phyloP scores from a whole-genome alignment of 495 filamentous ascomycete genomes.

The Lindgomyces ingoldianus region DNA sequence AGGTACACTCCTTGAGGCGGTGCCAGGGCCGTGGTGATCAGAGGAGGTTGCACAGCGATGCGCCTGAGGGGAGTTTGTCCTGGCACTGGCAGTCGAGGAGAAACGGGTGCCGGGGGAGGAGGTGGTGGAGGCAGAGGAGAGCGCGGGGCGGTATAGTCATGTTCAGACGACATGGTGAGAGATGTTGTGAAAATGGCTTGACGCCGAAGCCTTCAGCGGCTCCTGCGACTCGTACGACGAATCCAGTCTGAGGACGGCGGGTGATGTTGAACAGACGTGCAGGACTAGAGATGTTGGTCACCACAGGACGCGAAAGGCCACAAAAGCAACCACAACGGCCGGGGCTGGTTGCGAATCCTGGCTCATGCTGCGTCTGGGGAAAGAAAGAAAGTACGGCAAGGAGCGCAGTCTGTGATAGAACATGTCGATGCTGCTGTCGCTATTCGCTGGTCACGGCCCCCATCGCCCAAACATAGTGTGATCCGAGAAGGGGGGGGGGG shows the following conservation, averaged over 20 bases:
- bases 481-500: constrained; percentile 6
- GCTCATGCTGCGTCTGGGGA: constrained; percentile 18
- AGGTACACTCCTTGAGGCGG: constrained; percentile 33
- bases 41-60: constrained; percentile 40
- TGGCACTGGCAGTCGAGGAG: constrained; percentile 11
- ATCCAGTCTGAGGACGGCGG: constrained; percentile 21
- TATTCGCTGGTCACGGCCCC: constrained; percentile 26
- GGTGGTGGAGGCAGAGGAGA: constrained; percentile 34
- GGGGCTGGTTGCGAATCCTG: constrained; percentile 24
- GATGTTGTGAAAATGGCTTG: constrained; percentile 6
- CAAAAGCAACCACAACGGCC: constrained; percentile 31
- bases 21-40: constrained; percentile 38
- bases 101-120: constrained; percentile 16
- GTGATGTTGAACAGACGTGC: constrained; percentile 25
- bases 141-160: constrained; percentile 33
- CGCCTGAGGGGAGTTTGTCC: constrained; percentile 36
- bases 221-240: constrained; percentile 36
- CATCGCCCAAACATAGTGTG: neutral
- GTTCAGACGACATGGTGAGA: constrained; percentile 30
- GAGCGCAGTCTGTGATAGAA: constrained; percentile 13
- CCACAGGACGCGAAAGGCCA: constrained; percentile 16
- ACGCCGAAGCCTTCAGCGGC: constrained; percentile 41
- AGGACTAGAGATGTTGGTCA: constrained; percentile 31
- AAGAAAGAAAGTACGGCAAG: constrained; percentile 5
- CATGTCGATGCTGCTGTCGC: neutral